phyloP scores from a whole-genome alignment of 345 rosid species.

The Arabis hirsuta region DNA sequence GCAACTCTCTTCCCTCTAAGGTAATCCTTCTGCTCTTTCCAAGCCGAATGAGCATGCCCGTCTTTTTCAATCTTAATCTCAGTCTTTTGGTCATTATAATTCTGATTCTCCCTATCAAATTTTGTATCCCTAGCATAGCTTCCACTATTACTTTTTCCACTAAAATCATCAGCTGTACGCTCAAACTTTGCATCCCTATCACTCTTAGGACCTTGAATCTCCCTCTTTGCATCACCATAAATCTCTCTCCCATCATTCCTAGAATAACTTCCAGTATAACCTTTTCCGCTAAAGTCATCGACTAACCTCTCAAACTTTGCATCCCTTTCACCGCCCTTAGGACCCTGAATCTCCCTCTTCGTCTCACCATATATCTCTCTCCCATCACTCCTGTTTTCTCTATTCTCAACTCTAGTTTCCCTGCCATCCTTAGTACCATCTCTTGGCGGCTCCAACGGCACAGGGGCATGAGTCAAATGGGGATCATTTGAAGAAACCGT shows the following conservation, averaged over 20 bases:
- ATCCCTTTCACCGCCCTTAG: slow-evolving; percentile 67
- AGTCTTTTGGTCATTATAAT: slow-evolving; percentile 55
- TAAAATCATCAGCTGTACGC: slow-evolving; percentile 62
- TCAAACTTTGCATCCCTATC: slow-evolving; percentile 53
- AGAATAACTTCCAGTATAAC: slow-evolving; percentile 37
- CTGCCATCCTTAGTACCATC: slow-evolving; percentile 65
- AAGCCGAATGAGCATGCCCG: slow-evolving; percentile 61
- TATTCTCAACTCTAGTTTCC: slow-evolving; percentile 58
- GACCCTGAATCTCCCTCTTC: slow-evolving; percentile 76
- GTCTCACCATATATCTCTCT: slow-evolving; percentile 64
- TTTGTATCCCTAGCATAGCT: slow-evolving; percentile 57
- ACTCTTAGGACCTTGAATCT: slow-evolving; percentile 43
- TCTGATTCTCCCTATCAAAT: slow-evolving; percentile 61
- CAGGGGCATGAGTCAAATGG: slow-evolving; percentile 44
- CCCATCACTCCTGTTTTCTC: slow-evolving; percentile 64
- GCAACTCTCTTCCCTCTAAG: slow-evolving; percentile 75
- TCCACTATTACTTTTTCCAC: slow-evolving; percentile 26
- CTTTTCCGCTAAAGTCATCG: slow-evolving; percentile 51
- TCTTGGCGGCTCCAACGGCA: slow-evolving; percentile 52
- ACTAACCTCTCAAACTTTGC: slow-evolving; percentile 63
- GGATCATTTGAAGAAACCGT: slow-evolving; percentile 54
- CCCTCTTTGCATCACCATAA: slow-evolving; percentile 58
- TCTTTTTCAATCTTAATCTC: slow-evolving; percentile 74
- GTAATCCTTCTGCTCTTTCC: slow-evolving; percentile 90
- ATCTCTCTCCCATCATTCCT: slow-evolving; percentile 60